A percentile compares a stretch with the other conserved stretches of the same genome.
These are phyloP conservation scores for Periglandula ipomoeae DNA, from an alignment of 2,329 filamentous ascomycete genomes.

Conservation along the genomic window DNA sequence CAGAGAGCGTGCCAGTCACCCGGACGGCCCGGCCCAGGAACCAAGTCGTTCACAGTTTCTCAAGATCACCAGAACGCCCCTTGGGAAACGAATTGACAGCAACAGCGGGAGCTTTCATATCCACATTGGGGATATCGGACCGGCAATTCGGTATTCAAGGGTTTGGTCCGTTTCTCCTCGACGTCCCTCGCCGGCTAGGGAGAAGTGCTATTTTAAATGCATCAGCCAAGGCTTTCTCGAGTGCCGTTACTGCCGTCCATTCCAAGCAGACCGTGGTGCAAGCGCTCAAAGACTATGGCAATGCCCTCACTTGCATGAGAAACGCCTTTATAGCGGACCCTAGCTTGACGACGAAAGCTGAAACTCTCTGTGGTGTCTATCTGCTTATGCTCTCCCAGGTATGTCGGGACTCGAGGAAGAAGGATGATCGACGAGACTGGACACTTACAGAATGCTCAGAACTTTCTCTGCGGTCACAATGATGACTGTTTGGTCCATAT, in stretches of 20 bases:
- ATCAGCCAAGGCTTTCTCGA: conserved; percentile 21
- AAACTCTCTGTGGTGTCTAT: conserved; percentile 29
- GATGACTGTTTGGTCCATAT: conserved; percentile 5
- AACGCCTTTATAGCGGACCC: conserved; percentile 21
- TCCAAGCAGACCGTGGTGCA: conserved; percentile 12
- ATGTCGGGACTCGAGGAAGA: background rate
- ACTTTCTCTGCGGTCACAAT: conserved; percentile 2
- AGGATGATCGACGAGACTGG: background rate
- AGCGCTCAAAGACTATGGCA: conserved; percentile 21
- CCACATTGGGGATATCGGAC: conserved; percentile 28
- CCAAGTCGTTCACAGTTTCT: background rate
- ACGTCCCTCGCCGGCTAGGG: conserved; percentile 36
- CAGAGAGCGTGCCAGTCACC: background rate
- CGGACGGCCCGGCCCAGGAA: background rate
- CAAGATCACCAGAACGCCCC: background rate
- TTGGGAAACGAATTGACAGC: conserved; percentile 3
- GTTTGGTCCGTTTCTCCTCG: conserved; percentile 35
- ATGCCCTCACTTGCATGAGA: conserved; percentile 15
- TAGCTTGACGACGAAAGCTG: conserved; percentile 15
- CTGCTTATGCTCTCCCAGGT: conserved; percentile 23
- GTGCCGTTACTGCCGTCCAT: conserved; percentile 16
- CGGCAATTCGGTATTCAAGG: conserved; percentile 36
- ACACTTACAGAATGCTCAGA: background rate
- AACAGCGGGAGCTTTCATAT: conserved; percentile 16
- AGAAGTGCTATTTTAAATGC: conserved; percentile 35